Evolutionary conservation across 495 filamentous ascomycete genomes (phyloP).

Genomic region (Trichoderma asperelloides): DNA sequence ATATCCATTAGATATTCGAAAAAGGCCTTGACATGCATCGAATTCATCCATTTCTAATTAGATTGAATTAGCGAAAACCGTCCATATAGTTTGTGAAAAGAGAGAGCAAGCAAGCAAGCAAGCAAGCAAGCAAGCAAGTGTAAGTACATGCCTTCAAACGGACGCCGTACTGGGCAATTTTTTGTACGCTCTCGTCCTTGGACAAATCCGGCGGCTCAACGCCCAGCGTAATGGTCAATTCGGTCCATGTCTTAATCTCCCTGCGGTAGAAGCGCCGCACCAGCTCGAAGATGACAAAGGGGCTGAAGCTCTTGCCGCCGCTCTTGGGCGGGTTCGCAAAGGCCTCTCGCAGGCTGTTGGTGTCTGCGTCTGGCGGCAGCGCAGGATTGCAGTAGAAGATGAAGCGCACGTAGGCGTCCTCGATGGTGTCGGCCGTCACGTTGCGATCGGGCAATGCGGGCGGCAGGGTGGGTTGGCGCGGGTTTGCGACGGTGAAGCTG

Average conservation of each 20-base stretch:
- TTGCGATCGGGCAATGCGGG: constrained; percentile 55
- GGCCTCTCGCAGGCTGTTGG: constrained; percentile 62
- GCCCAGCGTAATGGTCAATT: constrained; percentile 79
- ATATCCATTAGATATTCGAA: constrained; percentile 85
- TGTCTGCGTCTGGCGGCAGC: constrained; percentile 61
- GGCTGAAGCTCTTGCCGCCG: constrained; percentile 86
- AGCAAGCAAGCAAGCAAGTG: background rate
- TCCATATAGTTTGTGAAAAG: background rate
- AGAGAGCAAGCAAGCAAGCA: background rate
- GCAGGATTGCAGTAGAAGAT: constrained; percentile 87
- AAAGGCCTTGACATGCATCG: constrained; percentile 95
- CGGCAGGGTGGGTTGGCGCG: background rate
- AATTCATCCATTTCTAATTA: constrained; percentile 86
- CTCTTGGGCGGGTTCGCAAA: constrained; percentile 84
- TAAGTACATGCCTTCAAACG: constrained; percentile 64
- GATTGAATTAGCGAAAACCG: background rate
- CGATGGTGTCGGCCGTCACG: constrained; percentile 66
- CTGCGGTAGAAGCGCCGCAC: constrained; percentile 75
- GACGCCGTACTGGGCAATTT: constrained; percentile 96
- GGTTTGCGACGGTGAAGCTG: background rate
- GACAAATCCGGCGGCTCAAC: constrained; percentile 78
- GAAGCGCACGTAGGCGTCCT: constrained; percentile 80
- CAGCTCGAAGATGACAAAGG: constrained; percentile 71
- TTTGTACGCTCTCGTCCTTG: constrained; percentile 90
- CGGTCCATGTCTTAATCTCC: constrained; percentile 94